Base-by-base conservation (phyloP, 805 yeast genomes). In the Candida insectalens region DNA sequence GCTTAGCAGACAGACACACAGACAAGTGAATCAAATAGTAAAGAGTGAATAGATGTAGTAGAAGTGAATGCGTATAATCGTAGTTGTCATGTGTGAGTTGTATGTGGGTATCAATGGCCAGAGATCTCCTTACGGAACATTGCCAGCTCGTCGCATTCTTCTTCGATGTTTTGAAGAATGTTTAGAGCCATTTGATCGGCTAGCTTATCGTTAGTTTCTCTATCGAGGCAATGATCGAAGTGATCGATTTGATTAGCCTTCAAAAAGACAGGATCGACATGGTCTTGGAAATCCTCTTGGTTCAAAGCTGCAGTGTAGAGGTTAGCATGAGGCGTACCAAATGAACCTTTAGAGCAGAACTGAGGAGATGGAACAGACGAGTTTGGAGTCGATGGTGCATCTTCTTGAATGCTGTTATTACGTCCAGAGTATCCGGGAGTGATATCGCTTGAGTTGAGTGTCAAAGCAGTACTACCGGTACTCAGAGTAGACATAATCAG, bases 151-250 rank as follows among this genome's bases (percentile, higher is more conserved):
- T 53, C 57, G 10, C 44, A 46, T 36, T 52, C 59, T 25, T 53
- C 57, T 6, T 49, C 36, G 4, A 55, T 52, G 19, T 46, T 38
- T 27, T 52, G 51, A 3, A 55, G 29, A n/a, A 55, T 55, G 32
- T 51, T 50, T 12, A 53, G 26, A 8, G 59, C 60, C 60, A 55
- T 55, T 36, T 52, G 59, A 28, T 55, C 59, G 13, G 60, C 60
- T 28, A 55, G 36, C 28, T 43, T 40, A 34, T 55, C 60, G 33
- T 52, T 53, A 19, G 47, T 50, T 12, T 29, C 36, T 17, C 34
- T 32, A 37, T 50, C 53, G 6, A 45, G 30, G 10, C 26, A 33
- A 34, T 45, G 50, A 36, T 53, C 57, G 13, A 49, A 45, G 39
- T 55, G 58, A 36, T 55, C 59, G 9, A 55, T 55, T 34, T 55